Evolutionary conservation across 2,329 filamentous ascomycete genomes (phyloP).

Genomic region (Pseudophaeomoniella oleicola): DNA sequence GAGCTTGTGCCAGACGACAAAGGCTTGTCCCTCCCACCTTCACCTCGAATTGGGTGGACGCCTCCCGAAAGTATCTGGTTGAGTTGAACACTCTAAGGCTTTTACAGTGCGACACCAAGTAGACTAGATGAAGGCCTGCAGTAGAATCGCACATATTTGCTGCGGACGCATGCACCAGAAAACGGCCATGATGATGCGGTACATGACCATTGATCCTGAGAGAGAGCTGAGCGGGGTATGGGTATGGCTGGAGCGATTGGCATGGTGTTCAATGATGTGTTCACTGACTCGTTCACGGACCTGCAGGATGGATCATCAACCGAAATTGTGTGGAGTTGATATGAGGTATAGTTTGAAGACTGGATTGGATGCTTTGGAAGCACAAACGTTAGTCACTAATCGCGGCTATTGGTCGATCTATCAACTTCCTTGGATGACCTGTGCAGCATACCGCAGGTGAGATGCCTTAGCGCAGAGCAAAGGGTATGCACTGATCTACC

Average conservation of each 20-base stretch:
- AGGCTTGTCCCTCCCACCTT: background rate
- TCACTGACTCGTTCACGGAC: background rate
- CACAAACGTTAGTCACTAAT: background rate
- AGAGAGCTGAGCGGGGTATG: background rate
- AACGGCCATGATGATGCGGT: background rate
- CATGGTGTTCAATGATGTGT: background rate
- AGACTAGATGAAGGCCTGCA: no score
- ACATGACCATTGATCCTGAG: no score
- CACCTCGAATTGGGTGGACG: background rate
- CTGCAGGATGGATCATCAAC: background rate
- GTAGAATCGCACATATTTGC: background rate
- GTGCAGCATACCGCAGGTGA: background rate
- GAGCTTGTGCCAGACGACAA: background rate
- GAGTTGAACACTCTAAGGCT: no score
- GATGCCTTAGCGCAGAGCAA: background rate
- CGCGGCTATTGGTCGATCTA: background rate
- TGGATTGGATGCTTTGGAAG: background rate
- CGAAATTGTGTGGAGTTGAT: background rate
- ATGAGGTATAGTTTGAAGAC: background rate
- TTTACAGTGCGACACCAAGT: no score
- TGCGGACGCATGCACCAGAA: background rate
- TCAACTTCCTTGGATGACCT: background rate
- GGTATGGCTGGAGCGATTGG: background rate
- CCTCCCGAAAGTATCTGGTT: background rate
- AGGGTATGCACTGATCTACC: conserved; percentile 2